phyloP scores from a whole-genome alignment of 225 moss, liverwort and hornwort genomes.

The Asterella californica region DNA sequence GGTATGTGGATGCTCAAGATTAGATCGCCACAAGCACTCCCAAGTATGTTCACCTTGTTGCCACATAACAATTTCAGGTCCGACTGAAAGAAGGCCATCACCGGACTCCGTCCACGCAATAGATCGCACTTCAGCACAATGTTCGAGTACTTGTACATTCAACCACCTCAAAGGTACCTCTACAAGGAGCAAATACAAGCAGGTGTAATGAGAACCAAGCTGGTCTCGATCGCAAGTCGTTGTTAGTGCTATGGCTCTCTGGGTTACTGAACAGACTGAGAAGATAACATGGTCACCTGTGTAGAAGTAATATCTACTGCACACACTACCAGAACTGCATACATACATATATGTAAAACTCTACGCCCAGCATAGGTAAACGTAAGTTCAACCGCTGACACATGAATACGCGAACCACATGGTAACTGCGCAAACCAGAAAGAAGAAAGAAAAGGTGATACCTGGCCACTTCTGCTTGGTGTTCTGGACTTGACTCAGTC shows the following conservation, averaged over 20 bases:
- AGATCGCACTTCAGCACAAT: slow-evolving; percentile 58
- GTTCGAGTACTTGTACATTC: slow-evolving; percentile 64
- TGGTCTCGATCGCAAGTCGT: neutral
- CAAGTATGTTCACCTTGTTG: slow-evolving; percentile 48
- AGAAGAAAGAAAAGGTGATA: slow-evolving; percentile 16
- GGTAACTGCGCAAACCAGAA: neutral
- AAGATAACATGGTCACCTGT: neutral
- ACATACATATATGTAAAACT: too few relatives aligned
- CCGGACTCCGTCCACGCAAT: slow-evolving; percentile 96
- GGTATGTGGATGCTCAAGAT: slow-evolving; percentile 57
- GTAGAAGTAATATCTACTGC: neutral
- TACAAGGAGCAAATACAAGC: slow-evolving; percentile 33
- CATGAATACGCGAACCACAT: neutral
- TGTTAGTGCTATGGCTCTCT: neutral
- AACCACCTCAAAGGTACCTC: slow-evolving; percentile 86
- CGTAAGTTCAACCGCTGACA: neutral
- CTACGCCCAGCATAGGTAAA: neutral
- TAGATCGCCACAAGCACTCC: slow-evolving; percentile 70
- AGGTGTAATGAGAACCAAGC: neutral
- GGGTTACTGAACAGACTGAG: neutral
- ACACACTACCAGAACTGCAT: too few relatives aligned
- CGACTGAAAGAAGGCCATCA: slow-evolving; percentile 82
- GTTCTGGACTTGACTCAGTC: slow-evolving; percentile 33
- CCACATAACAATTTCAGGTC: slow-evolving; percentile 83
- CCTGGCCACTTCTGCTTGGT: slow-evolving; percentile 48